Base-by-base conservation (phyloP, 2,329 filamentous ascomycete genomes). In the Ramichloridium luteum region DNA sequence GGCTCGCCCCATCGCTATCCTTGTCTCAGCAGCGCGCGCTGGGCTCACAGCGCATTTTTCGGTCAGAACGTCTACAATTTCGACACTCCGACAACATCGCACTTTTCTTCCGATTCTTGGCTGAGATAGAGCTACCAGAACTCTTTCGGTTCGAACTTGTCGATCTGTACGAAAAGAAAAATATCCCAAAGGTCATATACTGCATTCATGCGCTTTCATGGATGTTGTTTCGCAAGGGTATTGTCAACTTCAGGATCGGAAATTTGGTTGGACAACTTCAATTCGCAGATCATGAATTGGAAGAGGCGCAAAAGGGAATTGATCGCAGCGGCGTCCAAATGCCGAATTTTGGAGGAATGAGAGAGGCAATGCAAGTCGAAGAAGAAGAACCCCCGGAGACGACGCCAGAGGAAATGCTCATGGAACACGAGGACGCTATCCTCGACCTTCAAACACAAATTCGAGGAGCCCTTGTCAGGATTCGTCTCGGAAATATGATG, bases 121-220 rank as follows among this genome's bases (percentile, higher is more conserved):
- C 88, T 41, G 83, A 94, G 38, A 76, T 94, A 6, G 81, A 93
- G 49, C 65, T 98, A 3, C 90, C 90, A 1, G 92, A 98, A 47
- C 70, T 98, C 12, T 98, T 98, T 57, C 77, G 88, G 35, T 98
- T 98, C 56, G 90, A 98, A 56, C 68, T 96, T 27, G 93, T 96
- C 42, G 90, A 98, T 58, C 63, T 98, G 9, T 98, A 98, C 62
- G 92, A 98, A 59, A 98, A 96, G 67, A 98, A 98, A 61, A 98
- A 98, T 49, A 92, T 96, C 1, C 90, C 90, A 3, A 98, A 96
- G 57, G 92, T 96, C 53, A 98, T 98, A 40, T 93, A 98, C 61
- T 98, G 90, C 54, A 90, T 98, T 31, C 90, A 98, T 50, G 90
- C 90, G 0, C 65, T 98, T 12, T 96, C 88, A 54, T 98, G 88